These are phyloP conservation scores for Zygoascus biomembranicola DNA, from an alignment of 805 yeast genomes.

Conservation along the genomic window DNA sequence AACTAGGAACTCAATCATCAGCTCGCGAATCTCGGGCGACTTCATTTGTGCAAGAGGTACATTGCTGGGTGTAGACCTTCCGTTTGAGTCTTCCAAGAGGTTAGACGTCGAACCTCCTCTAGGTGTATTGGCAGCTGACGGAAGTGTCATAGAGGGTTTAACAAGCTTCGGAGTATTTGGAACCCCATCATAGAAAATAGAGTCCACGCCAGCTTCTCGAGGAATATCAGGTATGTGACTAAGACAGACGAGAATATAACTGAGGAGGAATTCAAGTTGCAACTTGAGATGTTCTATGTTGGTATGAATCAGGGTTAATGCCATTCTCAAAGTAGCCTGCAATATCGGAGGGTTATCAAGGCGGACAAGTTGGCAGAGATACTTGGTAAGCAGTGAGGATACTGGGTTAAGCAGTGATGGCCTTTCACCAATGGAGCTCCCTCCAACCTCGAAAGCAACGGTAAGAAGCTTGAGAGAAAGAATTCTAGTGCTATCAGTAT, in stretches of 20 bases:
- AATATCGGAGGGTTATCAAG: slow-evolving; percentile 64
- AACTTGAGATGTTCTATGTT: slow-evolving; percentile 59
- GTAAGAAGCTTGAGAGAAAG: slow-evolving; percentile 71
- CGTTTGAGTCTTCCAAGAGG: not conserved
- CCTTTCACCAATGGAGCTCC: slow-evolving; percentile 51
- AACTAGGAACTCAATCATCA: slow-evolving; percentile 76
- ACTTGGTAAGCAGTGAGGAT: slow-evolving; percentile 78
- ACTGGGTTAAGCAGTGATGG: slow-evolving; percentile 58
- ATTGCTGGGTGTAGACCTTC: slow-evolving; percentile 8
- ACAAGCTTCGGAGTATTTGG: slow-evolving; percentile 43
- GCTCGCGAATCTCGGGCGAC: slow-evolving; percentile 48
- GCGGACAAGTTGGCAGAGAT: slow-evolving; percentile 71
- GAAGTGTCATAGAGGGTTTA: slow-evolving; percentile 33
- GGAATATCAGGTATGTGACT: slow-evolving; percentile 31
- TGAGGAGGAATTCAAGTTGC: slow-evolving; percentile 57
- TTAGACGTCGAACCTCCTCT: slow-evolving; percentile 5
- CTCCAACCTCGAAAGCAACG: slow-evolving; percentile 76
- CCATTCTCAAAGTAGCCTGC: slow-evolving; percentile 66
- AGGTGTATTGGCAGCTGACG: slow-evolving; percentile 16
- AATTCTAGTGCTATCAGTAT: slow-evolving; percentile 78
- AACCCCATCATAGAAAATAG: slow-evolving; percentile 32
- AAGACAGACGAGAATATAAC: slow-evolving; percentile 31
- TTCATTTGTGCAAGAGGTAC: slow-evolving; percentile 12
- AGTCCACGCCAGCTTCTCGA: slow-evolving; percentile 30
- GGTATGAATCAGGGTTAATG: slow-evolving; percentile 62